phyloP scores from a whole-genome alignment of 2,329 filamentous ascomycete species.

The Paraphoma sp. region DNA sequence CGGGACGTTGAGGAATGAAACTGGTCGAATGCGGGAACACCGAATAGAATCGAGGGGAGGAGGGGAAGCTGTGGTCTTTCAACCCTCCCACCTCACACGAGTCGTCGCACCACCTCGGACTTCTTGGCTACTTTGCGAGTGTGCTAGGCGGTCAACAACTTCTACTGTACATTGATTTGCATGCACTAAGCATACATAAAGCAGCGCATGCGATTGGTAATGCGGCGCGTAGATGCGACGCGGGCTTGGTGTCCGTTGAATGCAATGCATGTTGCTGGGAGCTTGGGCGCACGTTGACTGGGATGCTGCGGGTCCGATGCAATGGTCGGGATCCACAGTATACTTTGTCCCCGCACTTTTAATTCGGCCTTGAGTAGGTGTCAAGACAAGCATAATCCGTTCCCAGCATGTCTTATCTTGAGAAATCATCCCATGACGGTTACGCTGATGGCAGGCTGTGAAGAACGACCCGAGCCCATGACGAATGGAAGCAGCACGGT shows the following conservation, averaged over 20 bases:
- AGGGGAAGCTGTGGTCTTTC: constrained; percentile 2
- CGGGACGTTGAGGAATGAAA: neutral
- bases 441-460: no score
- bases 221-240: neutral
- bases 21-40: neutral
- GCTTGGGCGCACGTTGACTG: constrained; percentile 11
- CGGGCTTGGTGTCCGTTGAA: neutral
- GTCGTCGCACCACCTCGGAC: neutral
- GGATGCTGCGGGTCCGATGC: constrained; percentile 11
- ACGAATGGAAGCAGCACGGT: no score
- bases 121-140: neutral
- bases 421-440: no score
- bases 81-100: neutral
- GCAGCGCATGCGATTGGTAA: constrained; percentile 14
- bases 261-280: constrained; percentile 12
- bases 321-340: constrained; percentile 15
- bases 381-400: neutral
- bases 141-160: constrained; percentile 12
- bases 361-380: neutral
- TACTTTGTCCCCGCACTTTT: constrained; percentile 22
- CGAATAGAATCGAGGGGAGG: neutral
- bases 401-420: neutral
- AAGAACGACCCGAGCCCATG: no score
- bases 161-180: neutral
- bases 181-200: constrained; percentile 17